These are phyloP conservation scores for Colletotrichum karsti DNA, from an alignment of 2,329 filamentous ascomycete species.

Conservation along the genomic window DNA sequence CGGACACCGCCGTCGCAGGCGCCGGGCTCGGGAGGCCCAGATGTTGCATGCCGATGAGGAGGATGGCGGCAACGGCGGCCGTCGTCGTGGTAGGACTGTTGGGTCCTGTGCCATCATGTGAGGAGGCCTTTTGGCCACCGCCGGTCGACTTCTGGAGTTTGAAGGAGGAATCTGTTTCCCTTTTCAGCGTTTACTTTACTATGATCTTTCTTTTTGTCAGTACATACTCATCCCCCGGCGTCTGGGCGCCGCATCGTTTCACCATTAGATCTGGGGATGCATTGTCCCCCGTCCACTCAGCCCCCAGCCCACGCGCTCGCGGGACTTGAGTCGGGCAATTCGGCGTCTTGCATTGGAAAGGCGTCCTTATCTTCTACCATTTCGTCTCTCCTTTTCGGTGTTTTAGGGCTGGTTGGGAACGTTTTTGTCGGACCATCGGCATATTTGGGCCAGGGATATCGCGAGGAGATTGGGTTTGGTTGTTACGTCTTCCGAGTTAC, in stretches of 20 bases:
- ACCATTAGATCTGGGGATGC: conserved; percentile 14
- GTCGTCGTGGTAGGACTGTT: conserved; percentile 71
- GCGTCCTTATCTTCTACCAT: background rate
- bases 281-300: background rate
- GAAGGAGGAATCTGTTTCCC: background rate
- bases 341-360: conserved; percentile 21
- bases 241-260: background rate
- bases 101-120: conserved; percentile 72
- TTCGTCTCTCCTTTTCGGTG: background rate
- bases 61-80: conserved; percentile 66
- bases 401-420: background rate
- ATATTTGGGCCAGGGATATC: background rate
- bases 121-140: conserved; percentile 32
- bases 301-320: no score
- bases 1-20: conserved; percentile 73
- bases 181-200: background rate
- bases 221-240: background rate
- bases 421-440: background rate
- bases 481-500: background rate
- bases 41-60: conserved; percentile 84
- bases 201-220: background rate
- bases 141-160: background rate
- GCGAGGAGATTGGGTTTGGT: background rate
- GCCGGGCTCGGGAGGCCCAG: conserved; percentile 84
- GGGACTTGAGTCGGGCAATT: background rate